Evolutionary conservation across 1,284 basidiomycete species (phyloP).

Genomic region (Ganoderma boninense): DNA sequence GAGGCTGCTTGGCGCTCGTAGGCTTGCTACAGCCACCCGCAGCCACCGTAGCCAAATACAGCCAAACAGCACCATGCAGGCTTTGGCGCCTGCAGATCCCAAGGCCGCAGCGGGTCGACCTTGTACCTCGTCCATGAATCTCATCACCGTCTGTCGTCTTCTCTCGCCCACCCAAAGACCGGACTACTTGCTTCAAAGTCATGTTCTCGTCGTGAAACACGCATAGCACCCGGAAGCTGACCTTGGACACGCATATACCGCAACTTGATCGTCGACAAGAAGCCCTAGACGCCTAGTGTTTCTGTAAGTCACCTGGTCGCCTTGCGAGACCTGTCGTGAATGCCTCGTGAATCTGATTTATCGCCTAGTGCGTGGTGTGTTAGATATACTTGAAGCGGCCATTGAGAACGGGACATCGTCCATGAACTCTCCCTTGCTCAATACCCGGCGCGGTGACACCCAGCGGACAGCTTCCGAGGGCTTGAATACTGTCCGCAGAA

Average conservation of each 20-base stretch:
- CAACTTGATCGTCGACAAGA: background rate
- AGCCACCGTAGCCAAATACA: constrained; percentile 5
- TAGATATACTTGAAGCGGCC: background rate
- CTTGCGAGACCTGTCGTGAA: background rate
- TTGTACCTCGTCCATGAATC: background rate
- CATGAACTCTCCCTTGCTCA: background rate
- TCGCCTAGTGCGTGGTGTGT: too few species aligned
- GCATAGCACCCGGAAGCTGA: background rate
- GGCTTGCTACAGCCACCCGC: constrained; percentile 3
- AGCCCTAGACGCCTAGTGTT: background rate
- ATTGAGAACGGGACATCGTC: background rate
- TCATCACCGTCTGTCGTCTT: background rate
- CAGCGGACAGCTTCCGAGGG: background rate
- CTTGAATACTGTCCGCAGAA: background rate
- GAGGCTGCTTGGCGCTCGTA: background rate
- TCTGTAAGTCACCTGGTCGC: background rate
- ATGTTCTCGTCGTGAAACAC: background rate
- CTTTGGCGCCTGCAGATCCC: background rate
- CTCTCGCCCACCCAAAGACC: background rate
- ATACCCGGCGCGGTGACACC: background rate
- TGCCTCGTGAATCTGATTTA: background rate
- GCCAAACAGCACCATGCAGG: background rate
- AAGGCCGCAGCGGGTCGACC: background rate
- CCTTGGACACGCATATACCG: background rate
- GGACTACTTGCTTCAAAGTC: background rate